A percentile compares a stretch with the other conserved stretches of the same genome.
These are phyloP conservation scores for Lepidium africanum DNA, from an alignment of 345 rosid genomes.

Conservation along the genomic window DNA sequence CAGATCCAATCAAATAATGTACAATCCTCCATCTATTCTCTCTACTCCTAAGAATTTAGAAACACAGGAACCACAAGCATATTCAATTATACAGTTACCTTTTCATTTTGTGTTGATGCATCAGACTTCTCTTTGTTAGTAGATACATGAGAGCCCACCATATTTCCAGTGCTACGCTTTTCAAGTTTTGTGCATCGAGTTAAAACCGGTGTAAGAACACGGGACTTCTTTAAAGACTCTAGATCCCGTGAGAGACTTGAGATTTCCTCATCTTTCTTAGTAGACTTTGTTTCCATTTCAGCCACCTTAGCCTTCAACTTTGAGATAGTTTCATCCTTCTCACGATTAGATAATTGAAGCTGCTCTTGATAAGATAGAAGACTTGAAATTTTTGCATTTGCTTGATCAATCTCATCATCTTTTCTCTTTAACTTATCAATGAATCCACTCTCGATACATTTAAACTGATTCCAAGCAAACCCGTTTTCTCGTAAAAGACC, in stretches of 20 bases:
- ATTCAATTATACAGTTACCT: constrained; percentile 38
- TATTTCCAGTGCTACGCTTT: constrained; percentile 12
- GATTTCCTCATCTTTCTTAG: constrained; percentile 38
- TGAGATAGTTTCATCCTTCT: constrained; percentile 56
- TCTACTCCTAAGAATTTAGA: background rate
- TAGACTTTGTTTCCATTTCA: constrained; percentile 44
- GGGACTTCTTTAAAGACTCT: constrained; percentile 42
- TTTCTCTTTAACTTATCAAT: constrained; percentile 46
- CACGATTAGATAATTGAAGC: constrained; percentile 46
- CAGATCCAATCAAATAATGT: background rate
- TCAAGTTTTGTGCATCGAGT: constrained; percentile 29
- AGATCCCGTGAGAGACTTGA: constrained; percentile 42
- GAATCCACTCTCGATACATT: constrained; percentile 41
- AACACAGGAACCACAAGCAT: background rate
- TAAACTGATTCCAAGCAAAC: constrained; percentile 72
- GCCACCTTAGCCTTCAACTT: constrained; percentile 38
- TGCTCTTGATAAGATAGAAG: constrained; percentile 50
- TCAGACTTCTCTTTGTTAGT: constrained; percentile 34
- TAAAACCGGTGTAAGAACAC: constrained; percentile 37
- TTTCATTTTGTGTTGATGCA: constrained; percentile 25
- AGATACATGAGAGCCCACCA: constrained; percentile 18
- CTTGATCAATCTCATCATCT: constrained; percentile 44
- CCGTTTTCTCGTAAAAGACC: constrained; percentile 51
- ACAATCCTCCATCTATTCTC: background rate
- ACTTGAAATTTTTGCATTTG: constrained; percentile 45